These are phyloP conservation scores for Penicillium sp. DNA, from an alignment of 2,329 filamentous ascomycete species.

Conservation along the genomic window DNA sequence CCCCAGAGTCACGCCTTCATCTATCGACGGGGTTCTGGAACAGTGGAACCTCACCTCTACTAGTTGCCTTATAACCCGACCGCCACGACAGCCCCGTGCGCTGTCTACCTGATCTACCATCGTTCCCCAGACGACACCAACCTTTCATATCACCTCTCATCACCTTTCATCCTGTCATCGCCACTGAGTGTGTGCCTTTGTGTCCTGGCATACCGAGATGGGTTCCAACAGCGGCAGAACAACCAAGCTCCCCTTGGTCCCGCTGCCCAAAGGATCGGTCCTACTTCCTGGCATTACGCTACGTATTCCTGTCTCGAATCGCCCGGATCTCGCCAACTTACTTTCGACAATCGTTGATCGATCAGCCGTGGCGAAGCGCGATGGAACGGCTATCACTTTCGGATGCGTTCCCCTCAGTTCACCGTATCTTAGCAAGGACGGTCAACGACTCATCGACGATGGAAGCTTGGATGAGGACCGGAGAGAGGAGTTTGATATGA, in stretches of 20 bases:
- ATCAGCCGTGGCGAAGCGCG: slow-evolving; percentile 55
- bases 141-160: too few relatives aligned
- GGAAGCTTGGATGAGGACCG: slow-evolving; percentile 45
- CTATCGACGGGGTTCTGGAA: too few relatives aligned
- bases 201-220: slow-evolving; percentile 27
- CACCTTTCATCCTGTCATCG: slow-evolving; percentile 7
- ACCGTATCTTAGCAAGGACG: slow-evolving; percentile 62
- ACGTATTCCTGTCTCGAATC: slow-evolving; percentile 71
- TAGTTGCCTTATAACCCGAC: too few relatives aligned
- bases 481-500: slow-evolving; percentile 38
- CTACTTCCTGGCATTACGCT: slow-evolving; percentile 78
- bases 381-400: slow-evolving; percentile 63
- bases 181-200: too few relatives aligned
- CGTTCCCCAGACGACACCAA: too few relatives aligned
- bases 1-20: too few relatives aligned
- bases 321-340: slow-evolving; percentile 79
- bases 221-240: slow-evolving; percentile 32
- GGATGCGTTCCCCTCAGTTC: slow-evolving; percentile 81
- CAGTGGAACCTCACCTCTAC: too few relatives aligned
- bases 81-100: background rate
- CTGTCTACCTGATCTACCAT: background rate
- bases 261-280: slow-evolving; percentile 68
- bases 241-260: slow-evolving; percentile 62
- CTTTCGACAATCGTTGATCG: slow-evolving; percentile 79
- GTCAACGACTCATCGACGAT: slow-evolving; percentile 64